Conservation (phyloP, 495 filamentous ascomycete species). For the Aspergillus funiculosus region DNA sequence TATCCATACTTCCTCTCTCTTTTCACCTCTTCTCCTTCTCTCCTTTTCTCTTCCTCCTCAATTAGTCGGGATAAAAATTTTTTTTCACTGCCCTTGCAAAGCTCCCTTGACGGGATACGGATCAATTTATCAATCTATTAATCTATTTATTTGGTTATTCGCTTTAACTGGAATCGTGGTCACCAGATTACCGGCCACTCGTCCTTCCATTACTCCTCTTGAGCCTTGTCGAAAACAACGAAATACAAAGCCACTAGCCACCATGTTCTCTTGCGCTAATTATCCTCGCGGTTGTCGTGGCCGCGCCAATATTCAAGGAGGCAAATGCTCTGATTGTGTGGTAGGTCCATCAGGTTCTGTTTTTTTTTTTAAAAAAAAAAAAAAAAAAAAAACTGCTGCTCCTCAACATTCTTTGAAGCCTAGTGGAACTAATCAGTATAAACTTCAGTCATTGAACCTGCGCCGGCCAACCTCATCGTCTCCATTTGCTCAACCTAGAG, state of each 20-base stretch:
- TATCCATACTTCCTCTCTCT: slow-evolving; percentile 6
- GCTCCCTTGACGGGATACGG: slow-evolving; percentile 23
- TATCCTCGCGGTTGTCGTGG: slow-evolving; percentile 48
- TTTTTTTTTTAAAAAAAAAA: too few species aligned
- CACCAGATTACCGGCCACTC: background rate
- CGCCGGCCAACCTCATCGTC: slow-evolving; percentile 40
- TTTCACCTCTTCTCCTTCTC: slow-evolving; percentile 19
- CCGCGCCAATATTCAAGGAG: slow-evolving; percentile 39
- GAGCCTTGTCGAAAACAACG: slow-evolving; percentile 2
- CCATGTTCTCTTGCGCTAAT: slow-evolving; percentile 48
- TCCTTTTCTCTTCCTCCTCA: slow-evolving; percentile 13
- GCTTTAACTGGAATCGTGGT: slow-evolving; percentile 6
- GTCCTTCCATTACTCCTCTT: slow-evolving; percentile 3
- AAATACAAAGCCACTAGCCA: slow-evolving; percentile 9
- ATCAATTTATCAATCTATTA: too few species aligned
- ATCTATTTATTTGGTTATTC: background rate
- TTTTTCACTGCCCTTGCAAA: slow-evolving; percentile 12
- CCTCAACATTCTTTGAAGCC: background rate
- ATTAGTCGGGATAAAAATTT: slow-evolving; percentile 14
- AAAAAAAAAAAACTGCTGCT: too few species aligned
- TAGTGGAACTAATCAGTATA: slow-evolving; percentile 13
- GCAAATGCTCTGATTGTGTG: slow-evolving; percentile 44
- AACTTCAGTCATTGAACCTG: slow-evolving; percentile 34
- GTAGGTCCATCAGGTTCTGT: slow-evolving; percentile 40
- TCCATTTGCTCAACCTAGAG: slow-evolving; percentile 41